Base-by-base conservation (phyloP, 768 basidiomycete genomes). In the Cystofilobasidium capitatum region DNA sequence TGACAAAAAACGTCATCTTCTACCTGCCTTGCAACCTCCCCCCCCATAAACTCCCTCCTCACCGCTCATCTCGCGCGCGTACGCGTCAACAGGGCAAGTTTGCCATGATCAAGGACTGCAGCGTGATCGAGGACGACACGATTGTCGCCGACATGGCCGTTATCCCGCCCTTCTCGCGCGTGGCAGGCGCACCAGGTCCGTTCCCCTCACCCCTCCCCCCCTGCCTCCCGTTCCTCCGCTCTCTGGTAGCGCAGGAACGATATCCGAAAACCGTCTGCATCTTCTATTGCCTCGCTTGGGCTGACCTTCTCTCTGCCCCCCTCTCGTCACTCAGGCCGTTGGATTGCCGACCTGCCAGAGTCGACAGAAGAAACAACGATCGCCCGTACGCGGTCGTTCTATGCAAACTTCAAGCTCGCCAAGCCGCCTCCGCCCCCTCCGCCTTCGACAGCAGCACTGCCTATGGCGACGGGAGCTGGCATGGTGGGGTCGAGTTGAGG, bases 41-140 rank as follows among this genome's bases (percentile, higher is more conserved):
- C 12, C 12, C 42, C 22, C 42, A 22, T 44, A 22, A 44, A 44
- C 22, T 44, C 12, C 42, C 22, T 22, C 12, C 42, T 44, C 22
- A 44, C 42, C 12, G 42, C 42, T 12, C 22, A 44, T 12, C 42
- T 60, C 35, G 66, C 31, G 45, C 22, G 20, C 61, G 22, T 40
- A 9, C 14, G 40, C 13, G 17, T n/a, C 22, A 20, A 22, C 72
- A 97, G 93, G 93, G 96, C 29, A 92, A 96, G 76, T 96, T 98
- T 73, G 86, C 88, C 0, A 92, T 94, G 66, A 92, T 97, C 76
- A 96, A 97, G 75, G 94, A 98, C 74, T 93, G 92, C 71, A 89
- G 88, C 3, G 86, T 84, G 69, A 85, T 99, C 29, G 86, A 87
- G 35, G 93, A 97, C 75, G 87, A 88, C 71, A 88, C 91, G 0